A percentile compares a stretch with the other conserved stretches of the same genome.
Evolutionary conservation across 306 rosid species (phyloP).

Genomic region (Glycine soja): DNA sequence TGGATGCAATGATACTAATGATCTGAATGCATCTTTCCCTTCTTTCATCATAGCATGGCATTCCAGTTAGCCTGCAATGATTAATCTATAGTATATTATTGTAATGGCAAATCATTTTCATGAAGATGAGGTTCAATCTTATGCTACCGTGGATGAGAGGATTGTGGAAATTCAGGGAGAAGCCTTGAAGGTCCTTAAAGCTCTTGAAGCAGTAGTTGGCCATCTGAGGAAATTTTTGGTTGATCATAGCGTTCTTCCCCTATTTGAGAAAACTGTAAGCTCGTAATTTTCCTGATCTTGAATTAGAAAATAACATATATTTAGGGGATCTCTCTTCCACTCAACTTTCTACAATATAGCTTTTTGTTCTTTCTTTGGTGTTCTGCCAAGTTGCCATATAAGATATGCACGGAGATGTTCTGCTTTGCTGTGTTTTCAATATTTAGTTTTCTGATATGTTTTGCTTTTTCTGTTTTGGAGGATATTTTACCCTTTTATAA

Average conservation of each 20-base stretch:
- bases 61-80: conserved; percentile 14
- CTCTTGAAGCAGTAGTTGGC: conserved; percentile 79
- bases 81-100: conserved; percentile 20
- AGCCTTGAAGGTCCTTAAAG: conserved; percentile 80
- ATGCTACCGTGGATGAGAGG: conserved; percentile 78
- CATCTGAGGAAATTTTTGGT: conserved; percentile 94
- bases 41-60: not conserved
- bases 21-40: conserved; percentile 22
- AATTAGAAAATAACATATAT: conserved; percentile 12
- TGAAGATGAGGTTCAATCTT: conserved; percentile 76
- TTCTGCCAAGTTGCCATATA: conserved; percentile 18
- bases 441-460: conserved; percentile 8
- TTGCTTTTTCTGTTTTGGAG: not conserved
- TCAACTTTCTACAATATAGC: not conserved
- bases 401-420: conserved; percentile 5
- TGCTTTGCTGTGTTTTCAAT: not conserved
- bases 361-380: conserved; percentile 3
- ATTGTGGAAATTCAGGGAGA: conserved; percentile 95
- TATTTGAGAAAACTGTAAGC: conserved; percentile 88
- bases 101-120: conserved; percentile 47
- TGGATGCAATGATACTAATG: not conserved
- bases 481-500: conserved; percentile 1
- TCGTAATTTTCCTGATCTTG: conserved; percentile 9
- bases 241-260: conserved; percentile 87
- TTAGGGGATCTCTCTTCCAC: conserved; percentile 3